A percentile compares a stretch with the other conserved stretches of the same genome.
These are phyloP conservation scores for Helotiales sp. DNA, from an alignment of 2,329 filamentous ascomycete genomes.

Conservation along the genomic window DNA sequence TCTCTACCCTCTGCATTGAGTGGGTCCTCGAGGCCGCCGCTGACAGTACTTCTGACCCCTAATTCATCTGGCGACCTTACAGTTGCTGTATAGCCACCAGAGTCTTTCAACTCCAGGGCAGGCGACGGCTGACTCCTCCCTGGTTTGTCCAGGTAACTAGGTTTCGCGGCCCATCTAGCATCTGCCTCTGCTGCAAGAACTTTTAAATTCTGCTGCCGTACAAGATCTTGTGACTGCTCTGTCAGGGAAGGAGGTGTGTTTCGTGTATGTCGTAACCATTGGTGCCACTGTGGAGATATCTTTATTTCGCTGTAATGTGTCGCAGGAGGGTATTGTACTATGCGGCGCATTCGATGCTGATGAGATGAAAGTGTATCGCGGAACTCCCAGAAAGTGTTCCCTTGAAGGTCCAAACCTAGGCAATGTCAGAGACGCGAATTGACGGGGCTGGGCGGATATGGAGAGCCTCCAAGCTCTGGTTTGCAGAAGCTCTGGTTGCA, in stretches of 20 bases:
- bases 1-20: background rate
- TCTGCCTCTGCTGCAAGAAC: slow-evolving; percentile 61
- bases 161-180: slow-evolving; percentile 62
- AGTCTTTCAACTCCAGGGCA: slow-evolving; percentile 26
- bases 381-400: slow-evolving; percentile 72
- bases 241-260: slow-evolving; percentile 52
- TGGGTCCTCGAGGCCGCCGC: background rate
- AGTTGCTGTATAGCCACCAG: slow-evolving; percentile 8
- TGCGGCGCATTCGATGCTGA: slow-evolving; percentile 55
- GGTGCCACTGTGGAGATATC: slow-evolving; percentile 65
- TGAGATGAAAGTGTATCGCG: slow-evolving; percentile 43
- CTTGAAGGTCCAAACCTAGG: slow-evolving; percentile 61
- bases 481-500: background rate
- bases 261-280: slow-evolving; percentile 66
- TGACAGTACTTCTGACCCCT: background rate
- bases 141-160: slow-evolving; percentile 46
- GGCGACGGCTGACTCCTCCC: slow-evolving; percentile 34
- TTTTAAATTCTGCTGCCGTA: slow-evolving; percentile 53
- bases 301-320: slow-evolving; percentile 54
- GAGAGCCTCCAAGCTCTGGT: background rate
- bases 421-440: background rate
- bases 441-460: background rate
- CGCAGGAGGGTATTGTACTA: slow-evolving; percentile 57
- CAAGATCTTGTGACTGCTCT: slow-evolving; percentile 56
- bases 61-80: background rate